Base-by-base conservation (phyloP, 1,284 basidiomycete species). In the Cutaneotrichosporon sp. region DNA sequence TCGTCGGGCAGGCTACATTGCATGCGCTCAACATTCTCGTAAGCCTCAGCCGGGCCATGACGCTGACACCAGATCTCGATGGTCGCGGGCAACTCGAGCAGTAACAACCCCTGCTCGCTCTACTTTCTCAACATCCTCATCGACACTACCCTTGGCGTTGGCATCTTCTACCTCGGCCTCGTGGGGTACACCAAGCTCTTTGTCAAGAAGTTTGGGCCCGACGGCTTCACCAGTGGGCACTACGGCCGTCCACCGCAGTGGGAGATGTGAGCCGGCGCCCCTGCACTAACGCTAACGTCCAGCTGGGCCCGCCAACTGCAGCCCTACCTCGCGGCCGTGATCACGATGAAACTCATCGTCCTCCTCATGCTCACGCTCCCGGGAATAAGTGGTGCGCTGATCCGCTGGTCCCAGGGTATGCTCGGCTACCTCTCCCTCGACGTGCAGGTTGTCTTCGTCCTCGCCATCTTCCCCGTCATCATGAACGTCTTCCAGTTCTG, bases 91-190 rank as follows among this genome's bases (percentile, higher is more conserved):
- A 81, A 87, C 49, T 84, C 86, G 51, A 84, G 84, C 2, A 82
- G 87, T 18, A 85, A 85, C 54, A 95, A 95, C 75, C 91, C 93
- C 5, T 97, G 93, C 73, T 89, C 90, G 18, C 85, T 88, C 63
- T 97, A 98, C 81, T 97, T 97, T 76, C 86, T 97, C 61, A 95
- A 98, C 74, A 90, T 99, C 59, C 82, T 95, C 34, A 83, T 98
- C 64, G 95, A 99, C 79, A 97, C 95, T 20, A 97, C 95, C 70
- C 86, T 77, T 16, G 36, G 94, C 66, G 90, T 98, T 58, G 88
- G 84, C 29, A 83, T 95, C 62, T 87, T 99, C 60, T 98, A 92
- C 78, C 72, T 89, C 59, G 82, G 88, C 43, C 83, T 97, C n/a
- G 88, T 87, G 63, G 76, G 83, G 27, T 80, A 87, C 56, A 92